Evolutionary conservation across 2,329 filamentous ascomycete species (phyloP).

Genomic region (Fusarium tjaetaba): DNA sequence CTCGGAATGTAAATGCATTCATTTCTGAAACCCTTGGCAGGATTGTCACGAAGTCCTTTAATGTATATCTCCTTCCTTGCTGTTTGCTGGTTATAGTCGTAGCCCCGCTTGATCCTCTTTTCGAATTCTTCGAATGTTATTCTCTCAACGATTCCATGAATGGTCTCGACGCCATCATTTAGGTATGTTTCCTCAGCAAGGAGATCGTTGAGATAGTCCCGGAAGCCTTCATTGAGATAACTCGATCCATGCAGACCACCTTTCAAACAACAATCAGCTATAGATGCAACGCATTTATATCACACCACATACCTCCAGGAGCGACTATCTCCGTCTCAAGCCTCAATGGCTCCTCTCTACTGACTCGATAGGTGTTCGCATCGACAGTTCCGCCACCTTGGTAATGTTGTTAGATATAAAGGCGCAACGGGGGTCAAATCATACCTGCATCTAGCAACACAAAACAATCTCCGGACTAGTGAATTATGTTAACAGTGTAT

Average conservation of each 20-base stretch:
- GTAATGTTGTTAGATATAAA: fast-evolving
- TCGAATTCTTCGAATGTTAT: background rate
- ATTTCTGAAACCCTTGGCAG: background rate
- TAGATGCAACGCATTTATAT: fast-evolving
- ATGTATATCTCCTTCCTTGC: fast-evolving
- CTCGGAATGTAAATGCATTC: background rate
- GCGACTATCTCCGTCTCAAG: background rate
- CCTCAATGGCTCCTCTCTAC: background rate
- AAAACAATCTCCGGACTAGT: background rate
- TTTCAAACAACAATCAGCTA: fast-evolving
- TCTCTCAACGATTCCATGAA: background rate
- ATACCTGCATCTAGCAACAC: background rate
- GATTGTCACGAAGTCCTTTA: fast-evolving
- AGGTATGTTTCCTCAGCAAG: background rate
- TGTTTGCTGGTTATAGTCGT: background rate
- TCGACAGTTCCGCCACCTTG: constrained; percentile 1
- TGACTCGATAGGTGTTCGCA: background rate
- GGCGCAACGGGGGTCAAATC: fast-evolving
- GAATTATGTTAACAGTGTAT: fast-evolving
- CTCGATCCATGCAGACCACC: background rate
- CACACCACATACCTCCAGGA: fast-evolving
- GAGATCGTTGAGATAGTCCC: background rate
- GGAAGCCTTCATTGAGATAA: background rate
- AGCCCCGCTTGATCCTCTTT: background rate
- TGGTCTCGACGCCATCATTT: background rate